These are phyloP conservation scores for Tolypocladium guangdongense DNA, from an alignment of 2,329 filamentous ascomycete genomes.

Conservation along the genomic window DNA sequence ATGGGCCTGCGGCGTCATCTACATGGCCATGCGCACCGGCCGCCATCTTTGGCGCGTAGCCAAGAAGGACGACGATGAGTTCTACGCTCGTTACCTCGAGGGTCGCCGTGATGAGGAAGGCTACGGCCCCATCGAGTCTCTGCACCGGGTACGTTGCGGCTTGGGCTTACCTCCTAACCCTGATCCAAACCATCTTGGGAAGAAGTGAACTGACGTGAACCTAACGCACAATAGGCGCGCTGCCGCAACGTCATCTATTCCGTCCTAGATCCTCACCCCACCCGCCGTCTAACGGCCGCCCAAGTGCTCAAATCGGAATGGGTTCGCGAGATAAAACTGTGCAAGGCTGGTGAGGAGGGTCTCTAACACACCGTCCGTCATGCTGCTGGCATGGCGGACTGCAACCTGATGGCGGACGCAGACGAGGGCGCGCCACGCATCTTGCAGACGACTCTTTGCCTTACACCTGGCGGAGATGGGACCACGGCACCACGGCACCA, in stretches of 20 bases:
- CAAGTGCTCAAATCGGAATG: conserved; percentile 98
- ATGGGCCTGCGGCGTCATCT: conserved; percentile 97
- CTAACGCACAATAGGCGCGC: conserved; percentile 52
- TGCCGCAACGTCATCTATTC: conserved; percentile 99
- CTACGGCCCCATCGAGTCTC: conserved; percentile 89
- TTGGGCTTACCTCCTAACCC: neutral
- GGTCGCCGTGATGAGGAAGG: conserved; percentile 90
- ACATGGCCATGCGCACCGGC: conserved; percentile 98
- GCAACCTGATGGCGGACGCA: conserved; percentile 10
- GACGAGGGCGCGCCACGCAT: conserved; percentile 7
- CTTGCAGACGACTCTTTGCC: conserved; percentile 12
- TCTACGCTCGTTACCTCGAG: conserved; percentile 88
- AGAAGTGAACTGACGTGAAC: neutral
- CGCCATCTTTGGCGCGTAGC: conserved; percentile 95
- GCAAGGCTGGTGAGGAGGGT: conserved; percentile 92
- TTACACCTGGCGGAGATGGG: conserved; percentile 5
- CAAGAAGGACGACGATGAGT: conserved; percentile 93
- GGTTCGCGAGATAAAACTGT: conserved; percentile 95
- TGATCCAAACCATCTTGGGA: neutral
- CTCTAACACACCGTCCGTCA: conserved; percentile 42
- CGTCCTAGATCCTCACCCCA: conserved; percentile 89
- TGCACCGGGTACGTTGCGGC: conserved; percentile 70
- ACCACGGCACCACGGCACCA: conserved; percentile 4
- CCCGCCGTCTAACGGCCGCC: conserved; percentile 84
- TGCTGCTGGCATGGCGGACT: conserved; percentile 17